Conservation (phyloP, 2,329 filamentous ascomycete species). For the Emmonsia crescens region DNA sequence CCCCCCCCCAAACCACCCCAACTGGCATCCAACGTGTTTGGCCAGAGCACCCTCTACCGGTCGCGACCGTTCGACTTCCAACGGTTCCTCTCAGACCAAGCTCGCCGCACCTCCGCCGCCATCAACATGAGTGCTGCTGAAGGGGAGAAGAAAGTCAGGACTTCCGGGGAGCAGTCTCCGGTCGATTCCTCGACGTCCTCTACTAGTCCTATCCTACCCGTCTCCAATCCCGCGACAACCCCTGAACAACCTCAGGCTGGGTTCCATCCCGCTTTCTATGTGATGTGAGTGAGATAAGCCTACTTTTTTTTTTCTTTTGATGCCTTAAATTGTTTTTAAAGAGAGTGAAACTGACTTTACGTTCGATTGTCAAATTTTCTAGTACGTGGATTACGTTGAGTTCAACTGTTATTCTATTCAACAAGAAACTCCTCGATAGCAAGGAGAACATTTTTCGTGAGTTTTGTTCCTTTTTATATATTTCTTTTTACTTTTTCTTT, state of each 20-base stretch:
- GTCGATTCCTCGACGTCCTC: slow-evolving; percentile 6
- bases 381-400: slow-evolving; percentile 89
- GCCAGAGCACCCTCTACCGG: slow-evolving; percentile 29
- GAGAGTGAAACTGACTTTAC: not conserved
- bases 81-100: slow-evolving; percentile 35
- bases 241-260: slow-evolving; percentile 50
- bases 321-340: too few relatives aligned
- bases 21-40: slow-evolving; percentile 37
- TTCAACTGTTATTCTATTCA: slow-evolving; percentile 94
- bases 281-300: too few relatives aligned
- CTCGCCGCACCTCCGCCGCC: slow-evolving; percentile 29
- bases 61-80: slow-evolving; percentile 39
- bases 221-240: slow-evolving; percentile 71
- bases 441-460: slow-evolving; percentile 59
- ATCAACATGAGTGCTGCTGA: slow-evolving; percentile 49
- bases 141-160: slow-evolving; percentile 65
- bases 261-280: slow-evolving; percentile 77
- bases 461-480: slow-evolving; percentile 23
- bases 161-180: slow-evolving; percentile 57
- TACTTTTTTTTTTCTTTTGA: too few relatives aligned
- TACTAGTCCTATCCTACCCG: slow-evolving; percentile 53
- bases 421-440: slow-evolving; percentile 93
- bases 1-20: slow-evolving; percentile 13
- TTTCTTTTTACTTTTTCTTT: not conserved
- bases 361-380: slow-evolving; percentile 9